Evolutionary conservation across 306 rosid genomes (phyloP).

Genomic region (Glycine soja): DNA sequence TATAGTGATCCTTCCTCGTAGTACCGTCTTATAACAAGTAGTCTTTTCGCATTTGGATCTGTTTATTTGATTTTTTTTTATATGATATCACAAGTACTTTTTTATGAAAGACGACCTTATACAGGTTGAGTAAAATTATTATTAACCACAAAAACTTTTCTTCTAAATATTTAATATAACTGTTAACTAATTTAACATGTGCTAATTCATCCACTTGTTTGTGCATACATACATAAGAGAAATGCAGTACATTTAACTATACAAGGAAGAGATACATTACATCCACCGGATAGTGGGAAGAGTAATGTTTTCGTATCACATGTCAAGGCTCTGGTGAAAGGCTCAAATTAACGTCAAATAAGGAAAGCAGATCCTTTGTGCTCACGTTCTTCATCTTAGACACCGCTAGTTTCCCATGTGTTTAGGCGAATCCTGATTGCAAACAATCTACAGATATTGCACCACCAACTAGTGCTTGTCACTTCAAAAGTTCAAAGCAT

Average conservation of each 20-base stretch:
- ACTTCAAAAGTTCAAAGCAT: not conserved
- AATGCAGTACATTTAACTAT: not conserved
- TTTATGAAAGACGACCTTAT: not conserved
- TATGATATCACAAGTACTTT: too few species aligned
- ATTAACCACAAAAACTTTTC: too few species aligned
- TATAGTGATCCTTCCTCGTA: too few species aligned
- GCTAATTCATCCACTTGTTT: not conserved
- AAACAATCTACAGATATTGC: not conserved
- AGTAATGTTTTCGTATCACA: not conserved
- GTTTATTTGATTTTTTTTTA: too few species aligned
- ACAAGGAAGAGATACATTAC: not conserved
- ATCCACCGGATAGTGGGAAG: not conserved
- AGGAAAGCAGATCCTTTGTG: not conserved
- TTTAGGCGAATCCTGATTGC: not conserved
- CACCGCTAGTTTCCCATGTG: conserved; percentile 1
- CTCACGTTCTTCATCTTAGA: not conserved
- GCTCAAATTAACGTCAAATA: not conserved
- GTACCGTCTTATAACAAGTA: too few species aligned
- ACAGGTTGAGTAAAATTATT: not conserved
- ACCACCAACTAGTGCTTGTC: not conserved
- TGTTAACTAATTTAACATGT: too few species aligned
- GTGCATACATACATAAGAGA: not conserved
- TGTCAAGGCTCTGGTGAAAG: not conserved
- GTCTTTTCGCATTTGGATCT: too few species aligned
- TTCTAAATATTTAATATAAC: too few species aligned